Evolutionary conservation across 371 early-diverging fungal genomes (phyloP).

Genomic region (Mortierella polycephala): DNA sequence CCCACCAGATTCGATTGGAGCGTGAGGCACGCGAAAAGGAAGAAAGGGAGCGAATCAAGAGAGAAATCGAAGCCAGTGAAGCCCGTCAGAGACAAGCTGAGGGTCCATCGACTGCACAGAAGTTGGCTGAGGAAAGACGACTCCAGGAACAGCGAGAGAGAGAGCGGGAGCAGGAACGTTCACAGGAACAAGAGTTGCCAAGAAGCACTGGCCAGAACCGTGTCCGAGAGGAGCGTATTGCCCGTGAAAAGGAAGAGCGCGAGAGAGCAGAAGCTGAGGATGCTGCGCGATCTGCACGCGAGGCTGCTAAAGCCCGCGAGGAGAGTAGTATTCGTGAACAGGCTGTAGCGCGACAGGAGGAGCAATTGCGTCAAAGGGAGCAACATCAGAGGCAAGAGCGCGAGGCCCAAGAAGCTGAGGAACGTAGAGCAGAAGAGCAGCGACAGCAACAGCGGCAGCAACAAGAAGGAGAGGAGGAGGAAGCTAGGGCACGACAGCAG

Average conservation of each 20-base stretch:
- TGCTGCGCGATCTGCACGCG: slow-evolving; percentile 45
- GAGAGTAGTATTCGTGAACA: slow-evolving; percentile 29
- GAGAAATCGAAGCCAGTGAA: slow-evolving; percentile 56
- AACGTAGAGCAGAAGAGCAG: slow-evolving; percentile 23
- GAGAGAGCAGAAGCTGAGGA: slow-evolving; percentile 57
- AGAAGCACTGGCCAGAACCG: slow-evolving; percentile 24
- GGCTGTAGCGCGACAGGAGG: slow-evolving; percentile 45
- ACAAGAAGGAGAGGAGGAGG: slow-evolving; percentile 46
- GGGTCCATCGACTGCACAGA: slow-evolving; percentile 24
- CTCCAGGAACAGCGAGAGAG: slow-evolving; percentile 45
- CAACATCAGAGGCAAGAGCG: slow-evolving; percentile 32
- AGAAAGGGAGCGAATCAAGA: slow-evolving; percentile 53
- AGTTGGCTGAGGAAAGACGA: slow-evolving; percentile 48
- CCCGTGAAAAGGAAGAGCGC: slow-evolving; percentile 48
- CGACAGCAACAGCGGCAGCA: slow-evolving; percentile 20
- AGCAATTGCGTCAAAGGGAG: slow-evolving; percentile 22
- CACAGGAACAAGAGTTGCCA: slow-evolving; percentile 51
- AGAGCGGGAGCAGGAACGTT: slow-evolving; percentile 43
- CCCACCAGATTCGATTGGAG: slow-evolving; percentile 49
- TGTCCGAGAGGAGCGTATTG: slow-evolving; percentile 34
- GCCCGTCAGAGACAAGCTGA: slow-evolving; percentile 32
- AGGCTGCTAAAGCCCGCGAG: slow-evolving; percentile 48
- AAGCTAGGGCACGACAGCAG: slow-evolving; percentile 16
- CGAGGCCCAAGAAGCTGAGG: slow-evolving; percentile 36
- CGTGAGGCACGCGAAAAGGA: slow-evolving; percentile 69